A percentile compares a stretch with the other conserved stretches of the same genome.
phyloP scores from a whole-genome alignment of 495 filamentous ascomycete species.

The Aspergillus avenaceus region DNA sequence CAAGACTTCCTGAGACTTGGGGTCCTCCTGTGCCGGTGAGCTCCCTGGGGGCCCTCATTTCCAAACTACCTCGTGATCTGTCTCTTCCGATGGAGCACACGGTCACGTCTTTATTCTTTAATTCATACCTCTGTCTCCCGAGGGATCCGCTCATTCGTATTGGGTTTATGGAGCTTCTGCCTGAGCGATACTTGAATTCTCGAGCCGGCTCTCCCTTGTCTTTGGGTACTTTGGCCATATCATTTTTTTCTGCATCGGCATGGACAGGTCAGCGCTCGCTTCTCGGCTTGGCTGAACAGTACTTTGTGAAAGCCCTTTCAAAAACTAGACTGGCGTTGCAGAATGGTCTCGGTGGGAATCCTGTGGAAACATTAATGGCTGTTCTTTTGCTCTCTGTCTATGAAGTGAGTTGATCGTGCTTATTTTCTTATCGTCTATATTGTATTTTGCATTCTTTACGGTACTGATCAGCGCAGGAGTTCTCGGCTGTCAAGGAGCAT shows the following conservation, averaged over 20 bases:
- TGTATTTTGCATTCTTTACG: neutral
- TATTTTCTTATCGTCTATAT: neutral
- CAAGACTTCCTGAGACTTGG: neutral
- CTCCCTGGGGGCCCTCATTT: neutral
- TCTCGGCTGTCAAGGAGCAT: slow-evolving; percentile 24
- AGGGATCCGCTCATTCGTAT: slow-evolving; percentile 25
- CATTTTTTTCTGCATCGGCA: slow-evolving; percentile 44
- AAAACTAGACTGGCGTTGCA: slow-evolving; percentile 51
- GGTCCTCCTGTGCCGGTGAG: neutral
- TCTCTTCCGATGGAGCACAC: slow-evolving; percentile 29
- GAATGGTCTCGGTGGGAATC: slow-evolving; percentile 39
- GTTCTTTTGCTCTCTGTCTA: slow-evolving; percentile 62
- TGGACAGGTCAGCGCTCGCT: slow-evolving; percentile 43
- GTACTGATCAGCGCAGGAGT: slow-evolving; percentile 17
- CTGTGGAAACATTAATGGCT: slow-evolving; percentile 56
- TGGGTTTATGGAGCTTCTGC: slow-evolving; percentile 48
- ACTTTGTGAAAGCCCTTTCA: slow-evolving; percentile 45
- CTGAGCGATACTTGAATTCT: slow-evolving; percentile 49
- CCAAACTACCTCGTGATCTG: slow-evolving; percentile 11
- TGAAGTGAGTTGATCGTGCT: slow-evolving; percentile 43
- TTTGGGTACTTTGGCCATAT: slow-evolving; percentile 57
- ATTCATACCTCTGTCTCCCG: slow-evolving; percentile 29
- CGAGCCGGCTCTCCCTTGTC: slow-evolving; percentile 44
- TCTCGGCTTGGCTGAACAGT: slow-evolving; percentile 29
- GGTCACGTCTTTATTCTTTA: slow-evolving; percentile 32